Evolutionary conservation across 768 basidiomycete species (phyloP), one percentile per base, ranked within the genome.

Genomic region (Hygrophoropsis aurantiaca): DNA sequence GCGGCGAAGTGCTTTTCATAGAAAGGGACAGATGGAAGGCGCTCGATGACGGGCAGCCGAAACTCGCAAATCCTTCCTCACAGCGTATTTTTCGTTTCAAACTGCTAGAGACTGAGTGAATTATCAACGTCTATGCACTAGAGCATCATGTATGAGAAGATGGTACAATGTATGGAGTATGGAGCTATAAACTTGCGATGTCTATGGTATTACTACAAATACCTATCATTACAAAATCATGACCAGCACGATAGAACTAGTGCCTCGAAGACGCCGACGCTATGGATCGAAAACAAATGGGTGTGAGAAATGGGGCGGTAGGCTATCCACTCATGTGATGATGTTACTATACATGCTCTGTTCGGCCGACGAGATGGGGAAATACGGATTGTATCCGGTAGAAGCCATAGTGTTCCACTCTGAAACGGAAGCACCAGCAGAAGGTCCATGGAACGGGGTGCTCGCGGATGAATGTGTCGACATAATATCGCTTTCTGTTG

Each of bases 21-120:
- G 90, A 92, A 62, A 69, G 85, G 38, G 88, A 91, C 58, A 70
- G 80, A 21, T 90, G 84, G 84, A 61, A 58, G 43, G 56, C 79
- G 44, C 65, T 53, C 34, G 40, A 54, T 4, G 67, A 75, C 23
- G 81, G 73, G 18, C 59, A 57, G 49, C 68, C 71, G 5, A 56
- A 57, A 30, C 68, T 65, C 35, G 65, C 68, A 53, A 72, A 71
- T 58, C 67, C 70, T 37, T 53, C 61, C 13, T 70, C 72, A 33
- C 68, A 82, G 59, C 77, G 83, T 50, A 61, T 69, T 37, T 84
- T 79, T 65, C 70, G 67, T 53, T 83, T 85, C 59, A 55, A 65
- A 58, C 46, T 74, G 34, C 25, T 47, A 46, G 16, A n/a, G 34
- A 19, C 27, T 30, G 27, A 30, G 23, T 52, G 43, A 40, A 47